Base-by-base conservation (phyloP, 768 basidiomycete species). In the Plicaturopsis crispa region DNA sequence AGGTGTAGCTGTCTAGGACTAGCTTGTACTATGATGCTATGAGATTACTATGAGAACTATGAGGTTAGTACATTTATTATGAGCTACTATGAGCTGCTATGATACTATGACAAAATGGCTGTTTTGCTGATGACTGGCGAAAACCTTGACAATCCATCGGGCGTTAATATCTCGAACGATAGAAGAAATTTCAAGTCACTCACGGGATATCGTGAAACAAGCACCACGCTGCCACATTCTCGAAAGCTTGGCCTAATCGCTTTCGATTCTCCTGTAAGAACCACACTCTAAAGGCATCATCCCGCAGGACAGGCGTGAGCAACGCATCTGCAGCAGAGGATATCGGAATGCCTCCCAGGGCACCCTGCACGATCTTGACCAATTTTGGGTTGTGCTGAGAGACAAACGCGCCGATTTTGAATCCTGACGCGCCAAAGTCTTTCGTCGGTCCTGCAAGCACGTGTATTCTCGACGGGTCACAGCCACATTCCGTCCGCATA, bases 381-480 rank as follows among this genome's bases (percentile, higher is more conserved):
- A 44, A 19, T 16, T 17, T 24, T 11, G 14, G 16, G 23, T 38
- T 28, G 35, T 54, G 48, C 8, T 37, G 46, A 3, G 49, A 51
- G 28, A 52, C 24, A 28, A 56, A 35, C 18, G 48, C 46, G 7
- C 57, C 57, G 16, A 50, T 46, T 23, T 55, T 49, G 33, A 59
- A 44, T 3, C 57, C 57, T 30, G 49, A 53, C 3, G 49, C 48
- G 22, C 53, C 48, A 24, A 59, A 57, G 35, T 59, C 57, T 39
- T 59, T 59, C 16, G 57, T 53, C 43, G 55, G 55, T 2, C 57
- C 53, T 12, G 53, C 53, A 13, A 59, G 43, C 28, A 52, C 51
- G 23, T 56, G 56, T 2, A 55, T 45, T 7, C 57, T 44, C 4
- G 40, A 28, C 5, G 53, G 51, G 24, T 52, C 45, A 11, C 16